Evolutionary conservation across 495 filamentous ascomycete genomes (phyloP).

Genomic region (Annulohypoxylon maeteangense): DNA sequence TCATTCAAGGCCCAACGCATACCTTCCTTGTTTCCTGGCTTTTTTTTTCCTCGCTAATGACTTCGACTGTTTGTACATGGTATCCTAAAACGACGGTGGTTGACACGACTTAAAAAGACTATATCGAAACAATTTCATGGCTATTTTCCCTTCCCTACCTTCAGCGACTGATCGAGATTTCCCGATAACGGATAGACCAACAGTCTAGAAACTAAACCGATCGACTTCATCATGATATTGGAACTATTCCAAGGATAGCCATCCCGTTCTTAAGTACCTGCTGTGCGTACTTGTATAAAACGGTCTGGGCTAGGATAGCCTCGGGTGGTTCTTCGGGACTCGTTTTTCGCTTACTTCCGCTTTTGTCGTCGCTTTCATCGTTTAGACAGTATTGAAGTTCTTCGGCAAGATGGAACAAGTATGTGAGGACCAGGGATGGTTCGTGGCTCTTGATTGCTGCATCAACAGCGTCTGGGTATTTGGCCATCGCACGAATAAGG

Average conservation of each 20-base stretch:
- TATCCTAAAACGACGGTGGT: neutral
- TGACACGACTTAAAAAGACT: neutral
- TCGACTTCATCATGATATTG: neutral
- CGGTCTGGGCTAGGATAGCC: slow-evolving; percentile 1
- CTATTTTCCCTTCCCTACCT: neutral
- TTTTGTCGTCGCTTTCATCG: neutral
- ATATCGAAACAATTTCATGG: neutral
- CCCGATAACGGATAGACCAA: neutral
- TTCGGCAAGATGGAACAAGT: neutral
- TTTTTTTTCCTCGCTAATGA: neutral
- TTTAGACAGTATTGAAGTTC: slow-evolving; percentile 1
- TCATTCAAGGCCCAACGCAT: neutral
- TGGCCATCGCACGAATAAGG: neutral
- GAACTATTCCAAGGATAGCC: slow-evolving; percentile 1
- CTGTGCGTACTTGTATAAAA: neutral
- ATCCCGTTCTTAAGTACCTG: neutral
- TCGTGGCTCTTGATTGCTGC: neutral
- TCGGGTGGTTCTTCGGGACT: neutral
- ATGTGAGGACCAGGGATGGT: neutral
- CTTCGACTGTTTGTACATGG: neutral
- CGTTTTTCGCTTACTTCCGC: neutral
- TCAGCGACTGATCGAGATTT: neutral
- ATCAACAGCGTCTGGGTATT: slow-evolving; percentile 7
- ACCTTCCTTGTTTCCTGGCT: neutral
- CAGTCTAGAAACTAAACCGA: neutral